phyloP scores from a whole-genome alignment of 495 filamentous ascomycete species.

The Clohesyomyces aquaticus region DNA sequence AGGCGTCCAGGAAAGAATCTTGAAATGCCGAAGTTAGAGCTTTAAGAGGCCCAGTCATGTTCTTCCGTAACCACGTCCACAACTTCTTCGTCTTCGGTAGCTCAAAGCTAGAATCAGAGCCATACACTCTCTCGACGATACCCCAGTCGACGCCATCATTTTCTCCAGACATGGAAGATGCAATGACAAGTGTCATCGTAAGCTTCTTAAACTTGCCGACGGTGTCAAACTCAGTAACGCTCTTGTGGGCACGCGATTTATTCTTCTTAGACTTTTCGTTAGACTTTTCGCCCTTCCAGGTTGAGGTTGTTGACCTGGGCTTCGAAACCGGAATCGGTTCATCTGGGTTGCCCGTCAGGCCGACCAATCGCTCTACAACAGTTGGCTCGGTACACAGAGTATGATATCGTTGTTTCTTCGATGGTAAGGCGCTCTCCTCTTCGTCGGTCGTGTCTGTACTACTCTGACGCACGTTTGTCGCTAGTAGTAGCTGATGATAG shows the following conservation, averaged over 20 bases:
- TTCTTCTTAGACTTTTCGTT: slow-evolving; percentile 14
- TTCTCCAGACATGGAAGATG: slow-evolving; percentile 72
- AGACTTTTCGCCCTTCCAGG: too few species aligned
- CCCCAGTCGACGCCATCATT: slow-evolving; percentile 74
- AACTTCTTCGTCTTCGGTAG: slow-evolving; percentile 47
- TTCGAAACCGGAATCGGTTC: slow-evolving; percentile 12
- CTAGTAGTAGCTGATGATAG: not conserved
- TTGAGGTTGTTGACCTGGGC: not conserved
- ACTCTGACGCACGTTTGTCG: not conserved
- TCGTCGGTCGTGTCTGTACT: not conserved
- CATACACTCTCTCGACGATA: slow-evolving; percentile 66
- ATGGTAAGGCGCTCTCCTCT: not conserved
- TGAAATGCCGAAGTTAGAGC: slow-evolving; percentile 79
- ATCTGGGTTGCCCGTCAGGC: slow-evolving; percentile 33
- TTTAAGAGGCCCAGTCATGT: slow-evolving; percentile 64
- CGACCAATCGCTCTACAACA: slow-evolving; percentile 23
- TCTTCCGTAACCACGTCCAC: slow-evolving; percentile 62
- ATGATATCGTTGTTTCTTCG: too few species aligned
- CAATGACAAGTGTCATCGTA: slow-evolving; percentile 54
- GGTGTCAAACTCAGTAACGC: not conserved
- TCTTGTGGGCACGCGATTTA: too few species aligned
- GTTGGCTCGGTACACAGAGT: slow-evolving; percentile 8
- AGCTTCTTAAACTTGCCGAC: slow-evolving; percentile 24
- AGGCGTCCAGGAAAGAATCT: slow-evolving; percentile 73
- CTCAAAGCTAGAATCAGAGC: slow-evolving; percentile 48